These are phyloP conservation scores for Mucor plumbeus DNA, from an alignment of 371 early-diverging fungal species.

Conservation along the genomic window DNA sequence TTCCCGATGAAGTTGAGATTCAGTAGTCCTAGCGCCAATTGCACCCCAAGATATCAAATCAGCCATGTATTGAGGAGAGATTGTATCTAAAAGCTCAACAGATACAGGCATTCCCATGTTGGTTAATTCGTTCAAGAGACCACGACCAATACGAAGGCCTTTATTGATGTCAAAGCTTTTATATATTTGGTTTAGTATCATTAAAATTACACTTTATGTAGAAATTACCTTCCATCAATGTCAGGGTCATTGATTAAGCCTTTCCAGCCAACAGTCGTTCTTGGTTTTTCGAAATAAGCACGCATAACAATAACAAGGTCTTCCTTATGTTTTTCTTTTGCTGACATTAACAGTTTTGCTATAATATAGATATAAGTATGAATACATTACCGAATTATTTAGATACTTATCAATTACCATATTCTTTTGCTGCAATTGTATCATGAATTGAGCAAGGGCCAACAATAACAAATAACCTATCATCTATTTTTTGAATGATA, in stretches of 20 bases:
- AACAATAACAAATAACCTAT: slow-evolving; percentile 84
- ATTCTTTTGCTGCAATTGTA: slow-evolving; percentile 83
- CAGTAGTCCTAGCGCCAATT: slow-evolving; percentile 94
- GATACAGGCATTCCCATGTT: slow-evolving; percentile 87
- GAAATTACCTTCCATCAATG: slow-evolving; percentile 70
- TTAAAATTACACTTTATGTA: not conserved
- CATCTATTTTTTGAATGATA: slow-evolving; percentile 80
- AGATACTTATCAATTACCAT: slow-evolving; percentile 39
- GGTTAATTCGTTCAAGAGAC: slow-evolving; percentile 54
- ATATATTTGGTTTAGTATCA: not conserved
- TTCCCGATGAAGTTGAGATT: slow-evolving; percentile 93
- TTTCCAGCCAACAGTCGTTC: slow-evolving; percentile 96
- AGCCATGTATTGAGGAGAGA: slow-evolving; percentile 92
- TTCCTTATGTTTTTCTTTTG: slow-evolving; percentile 55
- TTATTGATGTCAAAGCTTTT: slow-evolving; percentile 86
- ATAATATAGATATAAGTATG: slow-evolving; percentile 7
- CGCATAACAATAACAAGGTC: slow-evolving; percentile 90
- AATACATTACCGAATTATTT: too few species aligned
- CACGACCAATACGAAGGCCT: slow-evolving; percentile 84
- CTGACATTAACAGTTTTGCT: slow-evolving; percentile 64
- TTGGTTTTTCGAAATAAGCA: slow-evolving; percentile 94
- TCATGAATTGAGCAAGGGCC: slow-evolving; percentile 98
- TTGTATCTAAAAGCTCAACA: slow-evolving; percentile 91
- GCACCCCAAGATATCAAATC: slow-evolving; percentile 95
- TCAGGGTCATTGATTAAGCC: slow-evolving; percentile 92